Evolutionary conservation across 1,139 yeast genomes (phyloP).

Genomic region (Debaryomyces fabryi): DNA sequence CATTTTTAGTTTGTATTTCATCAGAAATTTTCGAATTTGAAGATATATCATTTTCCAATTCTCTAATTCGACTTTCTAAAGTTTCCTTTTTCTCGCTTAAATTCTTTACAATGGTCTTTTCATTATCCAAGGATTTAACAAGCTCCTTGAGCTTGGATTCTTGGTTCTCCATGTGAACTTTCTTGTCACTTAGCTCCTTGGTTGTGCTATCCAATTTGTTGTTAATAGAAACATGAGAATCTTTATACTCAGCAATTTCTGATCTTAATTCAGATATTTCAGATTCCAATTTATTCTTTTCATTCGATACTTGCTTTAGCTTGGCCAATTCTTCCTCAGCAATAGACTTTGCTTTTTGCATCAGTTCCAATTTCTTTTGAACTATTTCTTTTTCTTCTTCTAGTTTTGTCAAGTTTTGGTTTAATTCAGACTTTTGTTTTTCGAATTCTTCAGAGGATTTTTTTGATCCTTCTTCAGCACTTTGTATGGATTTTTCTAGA

Average conservation of each 20-base stretch:
- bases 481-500: constrained; percentile 7
- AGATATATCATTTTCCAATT: constrained; percentile 13
- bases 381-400: not conserved
- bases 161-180: not conserved
- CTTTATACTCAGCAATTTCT: constrained; percentile 1
- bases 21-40: constrained; percentile 9
- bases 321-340: not conserved
- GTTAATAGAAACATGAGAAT: not conserved
- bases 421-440: constrained; percentile 6
- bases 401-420: not conserved
- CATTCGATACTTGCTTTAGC: not conserved
- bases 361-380: not conserved
- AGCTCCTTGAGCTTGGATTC: not conserved
- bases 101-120: not conserved
- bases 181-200: not conserved
- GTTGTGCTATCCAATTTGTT: not conserved
- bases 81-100: constrained; percentile 4
- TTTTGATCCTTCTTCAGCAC: not conserved
- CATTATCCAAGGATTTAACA: not conserved
- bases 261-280: constrained; percentile 5
- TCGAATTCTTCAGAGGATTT: not conserved
- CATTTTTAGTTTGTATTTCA: constrained; percentile 9
- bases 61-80: constrained; percentile 11
- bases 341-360: not conserved
- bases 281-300: not conserved